Evolutionary conservation across 73 alveolate species (phyloP).

Genomic region (Paramecium octaurelia): DNA sequence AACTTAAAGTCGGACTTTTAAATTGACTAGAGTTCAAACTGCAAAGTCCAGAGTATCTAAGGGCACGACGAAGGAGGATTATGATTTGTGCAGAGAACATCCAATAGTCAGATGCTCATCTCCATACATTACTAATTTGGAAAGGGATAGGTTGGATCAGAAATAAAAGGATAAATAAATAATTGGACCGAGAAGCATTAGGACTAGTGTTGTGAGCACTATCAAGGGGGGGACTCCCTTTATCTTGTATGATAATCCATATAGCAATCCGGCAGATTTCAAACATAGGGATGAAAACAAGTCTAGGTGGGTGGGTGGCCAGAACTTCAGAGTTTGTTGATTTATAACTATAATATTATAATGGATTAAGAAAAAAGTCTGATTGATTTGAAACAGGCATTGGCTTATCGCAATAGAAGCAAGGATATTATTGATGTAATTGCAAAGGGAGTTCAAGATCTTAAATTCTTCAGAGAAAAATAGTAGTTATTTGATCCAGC

Average conservation of each 20-base stretch:
- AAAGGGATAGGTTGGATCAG: constrained; percentile 14
- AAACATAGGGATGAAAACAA: constrained; percentile 23
- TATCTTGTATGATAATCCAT: constrained; percentile 13
- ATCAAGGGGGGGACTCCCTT: neutral
- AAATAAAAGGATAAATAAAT: neutral
- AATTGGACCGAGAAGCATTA: constrained; percentile 10
- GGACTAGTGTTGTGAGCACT: neutral
- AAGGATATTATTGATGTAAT: neutral
- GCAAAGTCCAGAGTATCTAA: constrained; percentile 29
- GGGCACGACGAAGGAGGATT: neutral
- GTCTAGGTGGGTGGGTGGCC: neutral
- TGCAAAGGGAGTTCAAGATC: neutral
- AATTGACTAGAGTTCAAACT: constrained; percentile 29
- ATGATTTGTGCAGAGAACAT: neutral
- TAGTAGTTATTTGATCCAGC: neutral
- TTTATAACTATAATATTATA: neutral
- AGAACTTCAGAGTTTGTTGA: constrained; percentile 17
- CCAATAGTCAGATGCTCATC: constrained; percentile 48
- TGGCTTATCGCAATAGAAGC: neutral
- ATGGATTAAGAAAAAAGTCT: constrained; percentile 18
- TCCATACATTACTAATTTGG: constrained; percentile 35
- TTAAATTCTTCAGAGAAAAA: neutral
- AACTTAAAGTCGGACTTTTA: constrained; percentile 18
- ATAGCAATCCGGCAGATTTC: neutral
- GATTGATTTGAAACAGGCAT: neutral